Base-by-base conservation (phyloP, 2,329 filamentous ascomycete species). In the Thelonectria rubi region DNA sequence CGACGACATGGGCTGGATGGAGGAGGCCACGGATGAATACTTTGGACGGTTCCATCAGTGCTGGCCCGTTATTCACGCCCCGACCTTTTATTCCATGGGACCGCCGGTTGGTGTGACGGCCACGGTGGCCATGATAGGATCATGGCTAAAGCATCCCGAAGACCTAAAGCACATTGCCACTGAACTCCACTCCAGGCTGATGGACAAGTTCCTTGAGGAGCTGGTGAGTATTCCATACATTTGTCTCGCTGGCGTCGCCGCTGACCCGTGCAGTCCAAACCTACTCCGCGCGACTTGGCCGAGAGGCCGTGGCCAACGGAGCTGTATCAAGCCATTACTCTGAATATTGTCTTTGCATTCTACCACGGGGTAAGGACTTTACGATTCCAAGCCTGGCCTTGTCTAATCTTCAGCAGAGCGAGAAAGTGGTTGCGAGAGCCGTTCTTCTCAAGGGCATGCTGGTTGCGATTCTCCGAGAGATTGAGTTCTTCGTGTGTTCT, bases 51-150 rank as follows among this genome's bases (percentile, higher is more conserved):
- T 81, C 30, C 80, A 82, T 57, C 71, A 78, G 26, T 73, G 73
- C 1, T 82, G 79, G 73, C 77, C 80, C 6, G 67, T 80, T 2
- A 65, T 82, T 4, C 79, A 80, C 61, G 72, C 69, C 0, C 78
- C 79, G 1, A 67, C 73, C 0, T 76, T 76, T 32, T 51, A 73
- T 71, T 39, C 71, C 65, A 21, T 72, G 76, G 32, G 70, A 59
- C 14, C 71, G 71, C 68, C 75, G 2, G 54, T 72, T 2, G 18
- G 69, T 4, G 17, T 77, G 3, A 54, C 72, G 0, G 69, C 67
- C 0, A 74, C 76, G 0, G 72, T 79, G 11, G 68, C 72, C 14
- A 78, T 81, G 72, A 76, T 80, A 34, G 77, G 77, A 2, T 74
- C 74, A 3, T 81, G 78, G 78, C 54, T 80, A 2, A 65, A 71